A percentile compares a stretch with the other conserved stretches of the same genome.
These are phyloP conservation scores for Vachellia pachyceras DNA, from an alignment of 306 rosid genomes.

Conservation along the genomic window DNA sequence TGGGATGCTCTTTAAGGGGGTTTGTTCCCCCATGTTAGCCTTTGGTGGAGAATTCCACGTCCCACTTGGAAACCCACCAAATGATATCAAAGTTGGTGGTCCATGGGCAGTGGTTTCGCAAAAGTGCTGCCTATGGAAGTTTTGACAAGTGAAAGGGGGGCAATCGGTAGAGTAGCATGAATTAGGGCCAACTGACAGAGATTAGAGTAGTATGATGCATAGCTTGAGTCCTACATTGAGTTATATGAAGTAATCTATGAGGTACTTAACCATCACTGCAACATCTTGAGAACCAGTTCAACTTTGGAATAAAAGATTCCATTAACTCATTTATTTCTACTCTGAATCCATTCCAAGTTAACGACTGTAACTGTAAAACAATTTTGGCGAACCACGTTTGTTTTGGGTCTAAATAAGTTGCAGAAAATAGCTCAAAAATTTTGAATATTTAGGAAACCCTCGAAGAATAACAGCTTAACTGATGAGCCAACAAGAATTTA, in stretches of 20 bases:
- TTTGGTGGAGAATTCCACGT: not conserved
- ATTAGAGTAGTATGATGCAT: too few relatives aligned
- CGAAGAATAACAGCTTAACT: constrained; percentile 1
- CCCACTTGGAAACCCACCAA: not conserved
- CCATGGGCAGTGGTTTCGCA: not conserved
- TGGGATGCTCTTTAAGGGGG: not conserved
- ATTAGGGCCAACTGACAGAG: not conserved
- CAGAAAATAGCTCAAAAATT: constrained; percentile 22
- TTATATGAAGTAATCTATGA: too few relatives aligned
- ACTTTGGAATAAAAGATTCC: not conserved
- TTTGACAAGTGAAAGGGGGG: not conserved
- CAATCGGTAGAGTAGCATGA: too few relatives aligned
- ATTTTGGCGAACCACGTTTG: not conserved
- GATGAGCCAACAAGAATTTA: not conserved
- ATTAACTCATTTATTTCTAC: not conserved
- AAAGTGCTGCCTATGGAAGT: not conserved
- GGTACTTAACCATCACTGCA: not conserved
- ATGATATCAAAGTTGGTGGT: not conserved
- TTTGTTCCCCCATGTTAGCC: not conserved
- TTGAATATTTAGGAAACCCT: not conserved
- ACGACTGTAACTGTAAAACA: not conserved
- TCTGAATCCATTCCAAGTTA: not conserved
- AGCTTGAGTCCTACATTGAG: not conserved
- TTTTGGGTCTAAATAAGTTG: not conserved
- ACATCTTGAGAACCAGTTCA: not conserved